Base-by-base conservation (phyloP, 345 rosid genomes). In the Durio zibethinus region DNA sequence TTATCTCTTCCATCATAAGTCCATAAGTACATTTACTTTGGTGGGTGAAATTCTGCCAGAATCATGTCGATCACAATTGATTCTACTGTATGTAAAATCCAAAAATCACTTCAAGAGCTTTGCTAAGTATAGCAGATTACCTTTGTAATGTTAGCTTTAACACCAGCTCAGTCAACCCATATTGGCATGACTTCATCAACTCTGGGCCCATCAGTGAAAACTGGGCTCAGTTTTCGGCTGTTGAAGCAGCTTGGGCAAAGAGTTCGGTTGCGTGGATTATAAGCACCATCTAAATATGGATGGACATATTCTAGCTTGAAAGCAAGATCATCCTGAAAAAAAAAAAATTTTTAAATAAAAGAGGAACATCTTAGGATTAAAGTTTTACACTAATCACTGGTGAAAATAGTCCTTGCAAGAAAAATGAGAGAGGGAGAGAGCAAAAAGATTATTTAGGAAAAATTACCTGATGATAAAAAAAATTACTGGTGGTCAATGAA, bases 21-120 rank as follows among this genome's bases (percentile, higher is more conserved):
- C 99, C 98, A 73, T 97, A 97, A 42, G 98, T 97, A 82, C 92
- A 92, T 87, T 92, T 97, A 83, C 99, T 97, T 84, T 97, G 99
- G 75, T 94, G 93, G 72, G 97, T 89, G 85, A 97, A 94, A 87
- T 94, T 97, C 99, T 97, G 90, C 83, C 78, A 29, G 35, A 62
- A 14, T 5, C 66, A 75, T 11, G 56, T 62, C 27, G 47, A 77
- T 33, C 59, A 79, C 48, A 69, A 83, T 16, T n/a, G 38, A 29
- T 12, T 40, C 50, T 14, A 62, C 4, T 0, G 45, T 50, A 42
- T 11, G 75, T 5, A 40, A 59, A 78, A 31, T 48, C 31, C 60
- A 72, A 54, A 61, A 12, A 2, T 20, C 11, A 20, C 25, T 9
- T 9, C 50, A 54, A 29, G 25, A 71, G 25, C 45, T 73, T 65